Percentiles rank a stretch among this genome's conserved stretches.
Evolutionary conservation across 495 filamentous ascomycete species (phyloP).

Genomic region (Trypethelium eluteriae): DNA sequence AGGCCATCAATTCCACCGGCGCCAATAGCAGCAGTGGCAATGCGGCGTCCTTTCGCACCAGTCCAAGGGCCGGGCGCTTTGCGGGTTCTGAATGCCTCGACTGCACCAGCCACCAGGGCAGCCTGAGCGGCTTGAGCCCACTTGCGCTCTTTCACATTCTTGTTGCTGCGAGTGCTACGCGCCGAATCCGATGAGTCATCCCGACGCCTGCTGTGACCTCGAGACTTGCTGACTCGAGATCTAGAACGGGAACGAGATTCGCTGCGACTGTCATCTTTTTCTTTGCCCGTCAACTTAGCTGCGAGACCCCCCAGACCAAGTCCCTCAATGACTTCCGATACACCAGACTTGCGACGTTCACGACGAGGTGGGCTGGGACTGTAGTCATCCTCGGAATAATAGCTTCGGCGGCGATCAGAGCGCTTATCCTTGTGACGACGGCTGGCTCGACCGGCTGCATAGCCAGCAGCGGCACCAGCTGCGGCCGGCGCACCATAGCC

Average conservation of each 20-base stretch:
- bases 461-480: conserved; percentile 26
- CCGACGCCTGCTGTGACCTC: conserved; percentile 15
- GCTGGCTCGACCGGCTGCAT: conserved; percentile 24
- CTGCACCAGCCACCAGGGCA: conserved; percentile 74
- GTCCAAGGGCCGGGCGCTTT: conserved; percentile 79
- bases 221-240: conserved; percentile 43
- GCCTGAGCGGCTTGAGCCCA: conserved; percentile 81
- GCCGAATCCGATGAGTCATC: conserved; percentile 14
- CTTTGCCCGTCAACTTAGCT: conserved; percentile 31
- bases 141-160: conserved; percentile 51
- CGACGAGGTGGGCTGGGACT: conserved; percentile 26
- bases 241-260: conserved; percentile 16
- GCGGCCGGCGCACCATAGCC: conserved; percentile 24
- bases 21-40: conserved; percentile 77
- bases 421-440: conserved; percentile 19
- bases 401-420: conserved; percentile 17
- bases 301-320: conserved; percentile 37
- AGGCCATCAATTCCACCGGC: conserved; percentile 78
- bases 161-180: conserved; percentile 37
- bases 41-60: conserved; percentile 76
- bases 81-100: conserved; percentile 78
- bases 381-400: conserved; percentile 32
- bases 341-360: conserved; percentile 37
- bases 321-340: conserved; percentile 33
- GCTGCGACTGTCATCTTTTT: conserved; percentile 19